Percentiles rank a stretch among this genome's conserved stretches.
phyloP scores from a whole-genome alignment of 2,329 filamentous ascomycete genomes.

The Microdochium trichocladiopsis region DNA sequence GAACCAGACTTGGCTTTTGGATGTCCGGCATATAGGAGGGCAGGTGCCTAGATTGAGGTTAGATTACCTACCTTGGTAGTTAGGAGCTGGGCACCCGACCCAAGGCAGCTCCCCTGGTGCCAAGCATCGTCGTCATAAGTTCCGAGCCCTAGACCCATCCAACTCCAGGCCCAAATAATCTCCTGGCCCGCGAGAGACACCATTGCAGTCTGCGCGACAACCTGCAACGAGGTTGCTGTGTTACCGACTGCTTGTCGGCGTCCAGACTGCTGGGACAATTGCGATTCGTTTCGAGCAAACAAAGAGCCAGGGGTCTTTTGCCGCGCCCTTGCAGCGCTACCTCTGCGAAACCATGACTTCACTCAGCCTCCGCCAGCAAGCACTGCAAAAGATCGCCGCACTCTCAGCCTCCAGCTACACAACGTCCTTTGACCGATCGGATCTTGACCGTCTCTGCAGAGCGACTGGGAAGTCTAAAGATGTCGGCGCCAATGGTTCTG shows the following conservation, averaged over 20 bases:
- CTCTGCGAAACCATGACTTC: constrained; percentile 27
- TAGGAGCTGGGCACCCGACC: too few species aligned
- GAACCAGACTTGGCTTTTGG: too few species aligned
- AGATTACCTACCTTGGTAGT: too few species aligned
- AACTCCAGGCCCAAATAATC: neutral
- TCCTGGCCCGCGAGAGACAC: too few species aligned
- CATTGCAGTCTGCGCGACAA: too few species aligned
- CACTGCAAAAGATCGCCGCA: constrained; percentile 58
- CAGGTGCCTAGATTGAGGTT: neutral
- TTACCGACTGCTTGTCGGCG: too few species aligned
- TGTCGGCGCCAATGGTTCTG: constrained; percentile 37
- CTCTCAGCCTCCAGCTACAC: constrained; percentile 50
- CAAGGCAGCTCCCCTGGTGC: neutral
- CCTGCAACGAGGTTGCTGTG: too few species aligned
- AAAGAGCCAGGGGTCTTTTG: too few species aligned
- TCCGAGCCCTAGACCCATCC: neutral
- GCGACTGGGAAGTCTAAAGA: constrained; percentile 39
- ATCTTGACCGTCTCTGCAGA: constrained; percentile 54
- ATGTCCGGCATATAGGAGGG: too few species aligned
- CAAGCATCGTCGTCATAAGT: neutral
- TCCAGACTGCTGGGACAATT: too few species aligned
- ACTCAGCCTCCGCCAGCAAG: constrained; percentile 52
- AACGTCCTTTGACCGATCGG: constrained; percentile 52
- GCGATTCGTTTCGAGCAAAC: too few species aligned
- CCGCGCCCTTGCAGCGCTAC: too few species aligned